These are phyloP conservation scores for Metrosideros polymorpha DNA, from an alignment of 441 rosid species.

Conservation along the genomic window DNA sequence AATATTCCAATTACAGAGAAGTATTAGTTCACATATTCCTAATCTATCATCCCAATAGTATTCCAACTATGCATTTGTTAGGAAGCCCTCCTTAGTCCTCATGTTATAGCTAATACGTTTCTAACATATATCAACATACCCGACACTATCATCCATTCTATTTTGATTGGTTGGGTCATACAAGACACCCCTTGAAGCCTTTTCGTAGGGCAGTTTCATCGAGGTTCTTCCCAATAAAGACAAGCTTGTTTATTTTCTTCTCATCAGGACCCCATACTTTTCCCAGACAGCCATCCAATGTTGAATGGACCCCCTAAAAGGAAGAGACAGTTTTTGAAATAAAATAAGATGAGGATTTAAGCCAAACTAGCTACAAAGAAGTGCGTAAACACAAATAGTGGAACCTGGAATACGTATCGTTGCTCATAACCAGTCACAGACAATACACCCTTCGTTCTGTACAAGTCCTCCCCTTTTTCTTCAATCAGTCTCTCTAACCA, in stretches of 20 bases:
- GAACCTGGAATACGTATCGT: slow-evolving; percentile 50
- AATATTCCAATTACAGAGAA: neutral
- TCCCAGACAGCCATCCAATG: slow-evolving; percentile 42
- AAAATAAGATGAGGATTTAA: neutral
- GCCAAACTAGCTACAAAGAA: neutral
- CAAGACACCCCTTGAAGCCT: slow-evolving; percentile 53
- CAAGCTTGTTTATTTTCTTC: slow-evolving; percentile 52
- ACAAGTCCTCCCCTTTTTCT: slow-evolving; percentile 57
- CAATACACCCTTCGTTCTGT: slow-evolving; percentile 51
- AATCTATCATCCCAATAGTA: neutral
- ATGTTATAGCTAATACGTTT: neutral
- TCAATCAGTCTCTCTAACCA: slow-evolving; percentile 60
- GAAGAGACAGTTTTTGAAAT: neutral
- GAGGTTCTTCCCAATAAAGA: slow-evolving; percentile 56
- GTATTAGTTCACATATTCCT: neutral
- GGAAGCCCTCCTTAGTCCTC: neutral
- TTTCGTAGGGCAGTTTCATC: slow-evolving; percentile 43
- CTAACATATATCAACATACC: neutral
- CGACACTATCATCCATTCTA: neutral
- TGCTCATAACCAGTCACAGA: slow-evolving; percentile 30
- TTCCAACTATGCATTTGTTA: neutral
- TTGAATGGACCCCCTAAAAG: slow-evolving; percentile 45
- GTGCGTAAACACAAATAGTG: neutral
- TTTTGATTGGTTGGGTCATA: slow-evolving; percentile 1
- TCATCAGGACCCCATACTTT: slow-evolving; percentile 49